Evolutionary conservation across 495 filamentous ascomycete genomes (phyloP).

Genomic region (Wilcoxina mikolae): DNA sequence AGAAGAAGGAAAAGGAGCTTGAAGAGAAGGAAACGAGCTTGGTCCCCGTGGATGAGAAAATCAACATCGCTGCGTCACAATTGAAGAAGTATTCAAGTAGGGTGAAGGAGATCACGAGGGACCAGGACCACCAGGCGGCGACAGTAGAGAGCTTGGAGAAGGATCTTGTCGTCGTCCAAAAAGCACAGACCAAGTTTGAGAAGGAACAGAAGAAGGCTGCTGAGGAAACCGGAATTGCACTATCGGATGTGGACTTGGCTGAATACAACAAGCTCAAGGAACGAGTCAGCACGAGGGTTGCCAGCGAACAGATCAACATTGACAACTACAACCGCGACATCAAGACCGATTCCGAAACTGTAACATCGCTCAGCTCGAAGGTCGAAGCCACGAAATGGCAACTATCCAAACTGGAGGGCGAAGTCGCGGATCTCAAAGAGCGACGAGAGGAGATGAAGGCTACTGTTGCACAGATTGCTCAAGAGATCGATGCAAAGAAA

Average conservation of each 20-base stretch:
- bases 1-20: constrained; percentile 72
- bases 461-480: constrained; percentile 48
- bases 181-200: constrained; percentile 80
- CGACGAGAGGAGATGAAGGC: constrained; percentile 46
- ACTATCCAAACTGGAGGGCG: constrained; percentile 54
- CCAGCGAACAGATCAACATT: constrained; percentile 65
- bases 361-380: constrained; percentile 71
- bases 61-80: constrained; percentile 61
- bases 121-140: constrained; percentile 52
- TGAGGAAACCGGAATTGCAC: constrained; percentile 69
- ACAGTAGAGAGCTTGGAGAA: constrained; percentile 59
- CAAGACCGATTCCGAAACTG: constrained; percentile 78
- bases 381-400: constrained; percentile 63
- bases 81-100: constrained; percentile 49
- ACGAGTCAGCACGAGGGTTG: constrained; percentile 72
- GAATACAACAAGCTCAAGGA: constrained; percentile 76
- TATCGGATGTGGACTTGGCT: constrained; percentile 73
- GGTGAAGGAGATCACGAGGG: constrained; percentile 56
- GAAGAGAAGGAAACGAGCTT: constrained; percentile 72
- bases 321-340: constrained; percentile 70
- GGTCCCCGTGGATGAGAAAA: constrained; percentile 84
- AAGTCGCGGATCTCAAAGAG: constrained; percentile 53
- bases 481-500: constrained; percentile 77
- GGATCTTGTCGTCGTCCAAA: constrained; percentile 68
- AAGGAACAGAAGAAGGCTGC: constrained; percentile 66